Conservation (phyloP, 805 yeast species). For the Lachancea fermentati region DNA sequence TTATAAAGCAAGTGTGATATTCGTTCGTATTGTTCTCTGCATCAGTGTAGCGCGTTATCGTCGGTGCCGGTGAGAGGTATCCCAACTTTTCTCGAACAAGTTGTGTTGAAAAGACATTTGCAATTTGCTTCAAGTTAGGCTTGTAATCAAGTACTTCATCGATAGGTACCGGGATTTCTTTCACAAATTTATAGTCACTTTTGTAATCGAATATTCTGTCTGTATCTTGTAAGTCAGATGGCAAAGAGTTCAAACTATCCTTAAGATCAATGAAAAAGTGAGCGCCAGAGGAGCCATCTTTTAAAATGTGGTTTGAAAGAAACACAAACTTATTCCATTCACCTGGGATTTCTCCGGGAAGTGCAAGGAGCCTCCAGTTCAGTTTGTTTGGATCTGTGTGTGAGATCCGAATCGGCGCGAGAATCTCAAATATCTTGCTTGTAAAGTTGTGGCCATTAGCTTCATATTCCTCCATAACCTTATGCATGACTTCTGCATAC, state of each 20-base stretch:
- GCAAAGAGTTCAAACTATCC: constrained; percentile 6
- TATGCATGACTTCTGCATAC: constrained; percentile 8
- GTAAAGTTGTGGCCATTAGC: constrained; percentile 13
- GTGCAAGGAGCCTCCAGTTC: constrained; percentile 22
- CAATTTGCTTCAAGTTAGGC: constrained; percentile 11
- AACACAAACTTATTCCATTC: constrained; percentile 12
- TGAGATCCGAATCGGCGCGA: constrained; percentile 16
- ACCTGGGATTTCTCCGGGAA: constrained; percentile 10
- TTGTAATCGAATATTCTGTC: constrained; percentile 14
- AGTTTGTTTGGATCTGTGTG: constrained; percentile 16
- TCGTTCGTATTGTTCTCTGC: constrained; percentile 7
- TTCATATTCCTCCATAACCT: constrained; percentile 11
- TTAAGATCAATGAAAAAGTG: constrained; percentile 22
- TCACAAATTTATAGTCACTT: constrained; percentile 11
- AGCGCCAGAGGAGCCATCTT: constrained; percentile 23
- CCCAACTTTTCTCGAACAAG: constrained; percentile 13
- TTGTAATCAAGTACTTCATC: constrained; percentile 20
- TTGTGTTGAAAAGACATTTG: constrained; percentile 12
- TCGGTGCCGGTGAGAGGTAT: constrained; percentile 12
- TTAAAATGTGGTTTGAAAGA: constrained; percentile 22
- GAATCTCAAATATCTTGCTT: constrained; percentile 10
- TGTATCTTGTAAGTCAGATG: not conserved
- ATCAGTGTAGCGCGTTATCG: constrained; percentile 2
- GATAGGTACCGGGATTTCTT: constrained; percentile 19
- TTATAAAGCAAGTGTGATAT: constrained; percentile 13